Evolutionary conservation across 192 early-diverging fungal species (phyloP).

Genomic region (Jimgerdemannia lactiflua): DNA sequence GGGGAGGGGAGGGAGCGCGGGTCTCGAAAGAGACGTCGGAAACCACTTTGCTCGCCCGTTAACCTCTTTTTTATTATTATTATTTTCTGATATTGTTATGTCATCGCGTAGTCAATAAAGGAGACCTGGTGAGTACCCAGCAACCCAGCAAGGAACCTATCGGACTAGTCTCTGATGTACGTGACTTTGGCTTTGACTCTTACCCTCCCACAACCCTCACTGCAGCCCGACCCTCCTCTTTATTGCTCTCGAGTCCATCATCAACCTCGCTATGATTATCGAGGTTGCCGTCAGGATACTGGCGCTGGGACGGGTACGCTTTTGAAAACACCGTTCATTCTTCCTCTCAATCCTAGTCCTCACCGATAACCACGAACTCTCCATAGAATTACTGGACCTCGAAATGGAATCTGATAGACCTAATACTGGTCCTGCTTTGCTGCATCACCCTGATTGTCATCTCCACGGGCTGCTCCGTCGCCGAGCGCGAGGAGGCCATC

Average conservation of each 20-base stretch:
- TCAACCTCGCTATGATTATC: constrained; percentile 73
- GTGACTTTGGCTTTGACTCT: background rate
- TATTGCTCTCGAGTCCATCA: constrained; percentile 64
- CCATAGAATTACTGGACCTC: constrained; percentile 55
- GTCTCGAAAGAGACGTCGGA: background rate
- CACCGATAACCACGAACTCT: background rate
- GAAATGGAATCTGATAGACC: constrained; percentile 72
- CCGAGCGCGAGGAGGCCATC: constrained; percentile 63
- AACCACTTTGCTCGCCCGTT: background rate
- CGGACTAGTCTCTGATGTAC: constrained; percentile 36
- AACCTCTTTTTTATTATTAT: background rate
- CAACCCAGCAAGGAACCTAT: background rate
- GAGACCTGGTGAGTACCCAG: constrained; percentile 37
- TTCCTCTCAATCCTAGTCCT: background rate
- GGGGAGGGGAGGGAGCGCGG: background rate
- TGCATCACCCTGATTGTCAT: constrained; percentile 65
- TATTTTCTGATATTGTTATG: background rate
- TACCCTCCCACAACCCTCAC: background rate
- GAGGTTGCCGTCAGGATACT: constrained; percentile 66
- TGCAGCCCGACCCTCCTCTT: constrained; percentile 40
- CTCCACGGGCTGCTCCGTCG: constrained; percentile 61
- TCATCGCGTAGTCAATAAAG: constrained; percentile 21
- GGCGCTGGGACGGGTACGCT: constrained; percentile 56
- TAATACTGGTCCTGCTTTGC: constrained; percentile 66
- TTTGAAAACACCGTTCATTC: background rate